Conservation (phyloP, 73 alveolate species). For the Paramecium sexaurelia region DNA sequence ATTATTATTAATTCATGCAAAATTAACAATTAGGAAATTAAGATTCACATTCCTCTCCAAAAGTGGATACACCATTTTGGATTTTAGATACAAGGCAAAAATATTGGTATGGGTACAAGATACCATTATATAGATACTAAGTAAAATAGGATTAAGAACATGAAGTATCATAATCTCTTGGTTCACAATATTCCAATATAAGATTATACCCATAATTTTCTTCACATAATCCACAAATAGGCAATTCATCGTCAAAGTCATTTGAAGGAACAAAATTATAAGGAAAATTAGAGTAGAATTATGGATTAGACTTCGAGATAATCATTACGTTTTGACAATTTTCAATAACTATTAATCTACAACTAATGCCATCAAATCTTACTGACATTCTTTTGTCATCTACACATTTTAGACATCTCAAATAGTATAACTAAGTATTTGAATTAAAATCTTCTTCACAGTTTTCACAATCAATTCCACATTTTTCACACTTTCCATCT, state of each 20-base stretch:
- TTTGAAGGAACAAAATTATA: background rate
- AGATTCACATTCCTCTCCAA: background rate
- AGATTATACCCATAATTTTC: background rate
- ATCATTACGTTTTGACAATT: background rate
- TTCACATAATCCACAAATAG: background rate
- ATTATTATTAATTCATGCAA: background rate
- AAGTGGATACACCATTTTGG: background rate
- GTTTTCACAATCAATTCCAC: background rate
- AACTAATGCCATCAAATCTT: background rate
- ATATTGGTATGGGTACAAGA: too few relatives aligned
- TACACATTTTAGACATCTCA: background rate
- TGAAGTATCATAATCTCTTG: background rate
- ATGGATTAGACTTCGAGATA: background rate
- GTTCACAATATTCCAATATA: background rate
- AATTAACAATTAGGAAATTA: background rate
- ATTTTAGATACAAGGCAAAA: background rate
- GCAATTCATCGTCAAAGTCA: background rate
- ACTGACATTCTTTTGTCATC: background rate
- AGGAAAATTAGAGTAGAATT: background rate
- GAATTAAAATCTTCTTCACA: background rate
- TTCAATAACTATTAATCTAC: background rate
- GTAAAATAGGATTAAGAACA: background rate
- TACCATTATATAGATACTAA: background rate
- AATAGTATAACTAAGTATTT: background rate
- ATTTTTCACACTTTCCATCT: background rate